Percentiles rank a stretch among this genome's conserved stretches.
phyloP scores from a whole-genome alignment of 306 rosid genomes.

The Quercus variabilis region DNA sequence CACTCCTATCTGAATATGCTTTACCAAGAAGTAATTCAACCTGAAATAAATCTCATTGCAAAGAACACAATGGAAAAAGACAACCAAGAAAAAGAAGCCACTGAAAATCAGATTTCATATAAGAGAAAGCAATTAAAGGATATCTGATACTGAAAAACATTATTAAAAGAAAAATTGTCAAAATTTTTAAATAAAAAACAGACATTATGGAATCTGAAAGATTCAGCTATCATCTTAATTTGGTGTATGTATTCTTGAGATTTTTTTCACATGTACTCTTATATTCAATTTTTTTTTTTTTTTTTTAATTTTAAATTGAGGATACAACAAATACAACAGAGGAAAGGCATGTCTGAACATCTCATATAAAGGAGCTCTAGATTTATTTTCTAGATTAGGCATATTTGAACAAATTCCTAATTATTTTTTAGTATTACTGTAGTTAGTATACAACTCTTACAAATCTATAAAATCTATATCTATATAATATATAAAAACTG shows the following conservation, averaged over 20 bases:
- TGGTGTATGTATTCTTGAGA: background rate
- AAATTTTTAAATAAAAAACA: background rate
- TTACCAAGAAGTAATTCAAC: conserved; percentile 94
- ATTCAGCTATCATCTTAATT: background rate
- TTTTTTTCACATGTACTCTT: too few species aligned
- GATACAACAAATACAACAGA: too few species aligned
- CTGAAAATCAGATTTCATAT: conserved; percentile 1
- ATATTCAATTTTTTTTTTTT: too few species aligned
- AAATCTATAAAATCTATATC: too few species aligned
- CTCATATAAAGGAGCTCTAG: too few species aligned
- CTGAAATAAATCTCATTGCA: conserved; percentile 38
- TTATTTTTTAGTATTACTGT: too few species aligned
- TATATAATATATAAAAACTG: too few species aligned
- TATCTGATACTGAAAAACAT: background rate
- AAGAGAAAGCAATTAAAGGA: background rate
- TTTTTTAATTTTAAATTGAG: too few species aligned
- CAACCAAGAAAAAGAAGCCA: background rate
- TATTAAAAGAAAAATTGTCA: background rate
- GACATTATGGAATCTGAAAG: background rate
- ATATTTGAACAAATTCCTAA: too few species aligned
- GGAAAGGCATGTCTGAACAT: too few species aligned
- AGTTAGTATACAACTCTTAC: too few species aligned
- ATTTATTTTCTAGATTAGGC: too few species aligned
- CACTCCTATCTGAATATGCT: conserved; percentile 72
- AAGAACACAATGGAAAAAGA: background rate